A percentile compares a stretch with the other conserved stretches of the same genome.
These are phyloP conservation scores for Pseudopyrenochaeta lycopersici DNA, from an alignment of 2,329 filamentous ascomycete species.

Conservation along the genomic window DNA sequence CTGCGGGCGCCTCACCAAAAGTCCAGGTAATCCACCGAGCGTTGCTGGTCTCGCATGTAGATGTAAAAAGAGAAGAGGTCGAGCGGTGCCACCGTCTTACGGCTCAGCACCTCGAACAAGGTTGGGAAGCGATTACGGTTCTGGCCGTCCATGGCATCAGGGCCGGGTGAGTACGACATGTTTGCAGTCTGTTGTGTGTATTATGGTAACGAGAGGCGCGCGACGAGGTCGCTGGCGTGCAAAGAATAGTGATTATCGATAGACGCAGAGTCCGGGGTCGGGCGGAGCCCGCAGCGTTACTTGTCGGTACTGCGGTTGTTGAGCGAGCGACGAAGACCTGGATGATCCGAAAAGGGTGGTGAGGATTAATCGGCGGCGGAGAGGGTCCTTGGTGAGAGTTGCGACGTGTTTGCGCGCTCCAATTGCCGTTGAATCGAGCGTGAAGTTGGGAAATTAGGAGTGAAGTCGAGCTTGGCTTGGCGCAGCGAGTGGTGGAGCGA, in stretches of 20 bases:
- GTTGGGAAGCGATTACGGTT: constrained; percentile 87
- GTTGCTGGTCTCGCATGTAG: constrained; percentile 98
- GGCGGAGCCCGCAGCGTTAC: constrained; percentile 30
- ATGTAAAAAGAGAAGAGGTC: constrained; percentile 99
- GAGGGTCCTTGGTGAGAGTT: constrained; percentile 13
- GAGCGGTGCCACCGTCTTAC: constrained; percentile 92
- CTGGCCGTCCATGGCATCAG: constrained; percentile 17
- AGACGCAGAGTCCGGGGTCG: constrained; percentile 23
- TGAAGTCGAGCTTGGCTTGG: constrained; percentile 44
- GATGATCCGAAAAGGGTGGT: constrained; percentile 9
- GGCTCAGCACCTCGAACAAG: constrained; percentile 92
- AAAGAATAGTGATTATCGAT: constrained; percentile 31
- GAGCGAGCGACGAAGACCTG: constrained; percentile 26
- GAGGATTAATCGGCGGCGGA: constrained; percentile 3
- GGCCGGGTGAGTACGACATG: constrained; percentile 34
- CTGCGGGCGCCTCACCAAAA: constrained; percentile 77
- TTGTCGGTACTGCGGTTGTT: constrained; percentile 15
- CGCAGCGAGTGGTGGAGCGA: constrained; percentile 37
- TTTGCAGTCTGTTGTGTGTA: constrained; percentile 9
- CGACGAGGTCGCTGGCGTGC: constrained; percentile 22
- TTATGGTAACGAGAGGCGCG: constrained; percentile 22
- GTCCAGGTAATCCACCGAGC: constrained; percentile 96
- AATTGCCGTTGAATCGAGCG: constrained; percentile 31
- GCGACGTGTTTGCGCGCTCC: constrained; percentile 30
- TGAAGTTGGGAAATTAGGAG: constrained; percentile 45